These are phyloP conservation scores for Skeletonema marinoi DNA, from an alignment of 108 stramenopile genomes.

Conservation along the genomic window DNA sequence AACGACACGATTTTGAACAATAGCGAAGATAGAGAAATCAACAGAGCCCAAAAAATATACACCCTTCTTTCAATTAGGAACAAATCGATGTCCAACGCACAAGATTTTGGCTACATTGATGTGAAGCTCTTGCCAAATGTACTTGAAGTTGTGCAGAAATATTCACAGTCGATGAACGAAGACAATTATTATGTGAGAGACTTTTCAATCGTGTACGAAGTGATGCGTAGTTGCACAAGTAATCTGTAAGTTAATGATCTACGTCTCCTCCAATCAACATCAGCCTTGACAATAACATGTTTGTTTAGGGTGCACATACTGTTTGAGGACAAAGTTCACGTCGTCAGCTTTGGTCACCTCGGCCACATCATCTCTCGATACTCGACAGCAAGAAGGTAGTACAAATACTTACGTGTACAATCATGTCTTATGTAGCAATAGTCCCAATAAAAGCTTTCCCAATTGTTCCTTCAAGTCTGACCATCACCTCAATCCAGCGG, in stretches of 20 bases:
- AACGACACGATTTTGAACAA: not conserved
- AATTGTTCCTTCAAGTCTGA: not conserved
- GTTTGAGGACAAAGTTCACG: no score
- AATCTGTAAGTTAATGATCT: not conserved
- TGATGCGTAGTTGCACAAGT: not conserved
- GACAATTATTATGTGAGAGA: not conserved
- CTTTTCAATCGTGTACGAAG: not conserved
- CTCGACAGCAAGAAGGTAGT: no score
- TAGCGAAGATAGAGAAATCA: not conserved
- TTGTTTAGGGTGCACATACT: no score
- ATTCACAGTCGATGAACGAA: not conserved
- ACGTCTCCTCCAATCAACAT: not conserved
- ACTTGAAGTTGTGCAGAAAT: not conserved
- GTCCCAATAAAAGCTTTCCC: not conserved
- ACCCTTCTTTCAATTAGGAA: not conserved
- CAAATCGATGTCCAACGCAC: not conserved
- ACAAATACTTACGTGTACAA: no score
- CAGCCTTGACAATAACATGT: no score
- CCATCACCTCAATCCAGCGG: not conserved
- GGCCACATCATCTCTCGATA: no score
- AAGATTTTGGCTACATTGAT: not conserved
- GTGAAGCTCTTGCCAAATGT: not conserved
- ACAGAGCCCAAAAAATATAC: not conserved
- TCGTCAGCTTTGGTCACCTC: no score
- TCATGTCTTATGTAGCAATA: no score